Evolutionary conservation across 345 rosid genomes (phyloP).

Genomic region (Eucalyptus pumila): DNA sequence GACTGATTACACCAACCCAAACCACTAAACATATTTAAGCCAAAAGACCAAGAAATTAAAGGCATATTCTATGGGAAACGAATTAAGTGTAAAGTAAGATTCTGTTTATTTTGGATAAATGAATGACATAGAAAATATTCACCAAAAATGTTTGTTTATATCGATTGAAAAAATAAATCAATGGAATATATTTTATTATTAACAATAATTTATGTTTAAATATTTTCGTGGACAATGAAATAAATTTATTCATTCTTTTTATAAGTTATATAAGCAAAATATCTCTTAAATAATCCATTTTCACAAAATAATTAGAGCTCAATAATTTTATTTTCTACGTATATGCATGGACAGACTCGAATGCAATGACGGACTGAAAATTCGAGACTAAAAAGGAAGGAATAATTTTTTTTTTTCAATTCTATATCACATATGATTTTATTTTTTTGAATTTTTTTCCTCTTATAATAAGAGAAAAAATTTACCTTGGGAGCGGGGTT

Average conservation of each 20-base stretch:
- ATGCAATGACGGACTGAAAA: neutral
- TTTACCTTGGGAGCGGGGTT: neutral
- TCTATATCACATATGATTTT: neutral
- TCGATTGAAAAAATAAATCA: neutral
- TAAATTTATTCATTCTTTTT: neutral
- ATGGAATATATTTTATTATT: no score
- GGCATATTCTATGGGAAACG: neutral
- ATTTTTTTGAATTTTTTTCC: neutral
- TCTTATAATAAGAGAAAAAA: neutral
- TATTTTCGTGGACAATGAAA: neutral
- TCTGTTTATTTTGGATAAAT: accelerated
- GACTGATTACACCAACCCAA: neutral
- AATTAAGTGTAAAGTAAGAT: neutral
- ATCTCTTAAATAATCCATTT: neutral
- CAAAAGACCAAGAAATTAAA: neutral
- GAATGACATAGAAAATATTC: no score
- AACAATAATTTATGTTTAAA: neutral
- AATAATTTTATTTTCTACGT: neutral
- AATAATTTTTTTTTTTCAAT: neutral
- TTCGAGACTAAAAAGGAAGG: neutral
- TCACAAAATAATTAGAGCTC: neutral
- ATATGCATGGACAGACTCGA: neutral
- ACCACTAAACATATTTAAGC: neutral
- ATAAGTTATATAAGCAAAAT: neutral
- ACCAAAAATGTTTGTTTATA: no score